Base-by-base conservation (phyloP, 225 moss, liverwort and hornwort genomes). In the Neckera pumila region DNA sequence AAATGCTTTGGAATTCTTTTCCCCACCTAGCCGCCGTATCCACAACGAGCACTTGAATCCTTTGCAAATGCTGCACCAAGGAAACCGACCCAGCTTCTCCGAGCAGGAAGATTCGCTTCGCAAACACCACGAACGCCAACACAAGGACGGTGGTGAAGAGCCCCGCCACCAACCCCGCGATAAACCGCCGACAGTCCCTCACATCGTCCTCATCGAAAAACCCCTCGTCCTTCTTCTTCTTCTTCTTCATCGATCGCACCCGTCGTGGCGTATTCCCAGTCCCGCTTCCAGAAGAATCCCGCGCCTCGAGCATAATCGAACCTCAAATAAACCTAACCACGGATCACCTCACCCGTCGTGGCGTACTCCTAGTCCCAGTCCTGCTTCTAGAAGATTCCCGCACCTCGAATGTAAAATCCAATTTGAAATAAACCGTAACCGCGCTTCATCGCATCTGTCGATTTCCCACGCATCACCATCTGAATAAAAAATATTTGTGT, bases 121-220 rank as follows among this genome's bases (percentile, higher is more conserved):
- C 89, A 36, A 91, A 77, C 86, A 90, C 60, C 63, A 88, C 89
- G 85, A 88, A 63, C 23, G 72, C 86, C 82, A 91, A 51, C 23
- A 87, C 40, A 38, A 93, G 38, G 56, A 74, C 17, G 65, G 93
- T 91, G 28, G 81, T 77, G 76, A 93, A 45, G 42, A 91, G 61
- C 63, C 93, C 93, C 31, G 88, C 88, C 38, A 93, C 59, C 86
- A 93, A 71, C 47, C 93, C 93, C 14, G 89, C 79, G 81, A 88
- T 86, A 64, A 93, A 93, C 20, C 88, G 91, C 58, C 91, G 89
- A 57, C 89, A 84, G 33, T 91, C 93, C 60, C 40, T 76, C 62
- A 83, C 49, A 64, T 90, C 89, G 45, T 91, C 89, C 77, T 89
- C 91, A 58, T 80, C 71, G 81, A 93, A 61, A 70, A 85, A 89